Percentiles rank a stretch among this genome's conserved stretches.
Evolutionary conservation across 2,329 filamentous ascomycete species (phyloP).

Genomic region (Aquanectria penicillioides): DNA sequence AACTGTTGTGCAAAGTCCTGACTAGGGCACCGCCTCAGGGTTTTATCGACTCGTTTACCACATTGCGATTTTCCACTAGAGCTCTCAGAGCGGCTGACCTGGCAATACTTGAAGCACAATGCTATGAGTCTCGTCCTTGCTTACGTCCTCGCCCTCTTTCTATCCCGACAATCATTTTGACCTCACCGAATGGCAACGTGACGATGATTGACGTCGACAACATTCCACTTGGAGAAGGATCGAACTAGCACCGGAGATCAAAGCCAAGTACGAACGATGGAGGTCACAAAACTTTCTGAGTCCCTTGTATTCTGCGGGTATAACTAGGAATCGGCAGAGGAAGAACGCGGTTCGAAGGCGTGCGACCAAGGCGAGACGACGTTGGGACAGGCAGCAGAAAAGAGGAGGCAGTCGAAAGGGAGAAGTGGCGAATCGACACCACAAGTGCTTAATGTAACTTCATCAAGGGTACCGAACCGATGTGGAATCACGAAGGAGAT

Average conservation of each 20-base stretch:
- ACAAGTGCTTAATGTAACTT: too few species aligned
- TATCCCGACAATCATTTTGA: constrained; percentile 22
- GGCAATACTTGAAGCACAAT: too few species aligned
- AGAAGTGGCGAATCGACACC: too few species aligned
- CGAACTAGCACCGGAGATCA: neutral
- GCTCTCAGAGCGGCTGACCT: too few species aligned
- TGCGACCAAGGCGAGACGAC: too few species aligned
- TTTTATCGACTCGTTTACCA: too few species aligned
- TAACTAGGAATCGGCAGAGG: too few species aligned
- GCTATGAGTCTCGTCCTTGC: neutral
- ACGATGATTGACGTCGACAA: neutral
- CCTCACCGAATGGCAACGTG: constrained; percentile 7
- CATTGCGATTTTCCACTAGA: neutral
- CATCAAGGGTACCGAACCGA: too few species aligned
- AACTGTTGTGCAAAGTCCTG: neutral
- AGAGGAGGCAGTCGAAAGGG: too few species aligned
- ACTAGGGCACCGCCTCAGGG: neutral
- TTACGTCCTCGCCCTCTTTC: neutral
- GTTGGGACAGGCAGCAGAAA: too few species aligned
- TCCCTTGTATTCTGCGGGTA: constrained; percentile 5
- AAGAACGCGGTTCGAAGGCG: too few species aligned
- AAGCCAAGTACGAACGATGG: neutral
- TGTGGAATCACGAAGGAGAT: too few species aligned
- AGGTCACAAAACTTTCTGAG: neutral
- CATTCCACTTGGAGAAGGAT: constrained; percentile 1